Evolutionary conservation across 176 grass and related monocot genomes (phyloP).

Genomic region (Paspalum notatum): DNA sequence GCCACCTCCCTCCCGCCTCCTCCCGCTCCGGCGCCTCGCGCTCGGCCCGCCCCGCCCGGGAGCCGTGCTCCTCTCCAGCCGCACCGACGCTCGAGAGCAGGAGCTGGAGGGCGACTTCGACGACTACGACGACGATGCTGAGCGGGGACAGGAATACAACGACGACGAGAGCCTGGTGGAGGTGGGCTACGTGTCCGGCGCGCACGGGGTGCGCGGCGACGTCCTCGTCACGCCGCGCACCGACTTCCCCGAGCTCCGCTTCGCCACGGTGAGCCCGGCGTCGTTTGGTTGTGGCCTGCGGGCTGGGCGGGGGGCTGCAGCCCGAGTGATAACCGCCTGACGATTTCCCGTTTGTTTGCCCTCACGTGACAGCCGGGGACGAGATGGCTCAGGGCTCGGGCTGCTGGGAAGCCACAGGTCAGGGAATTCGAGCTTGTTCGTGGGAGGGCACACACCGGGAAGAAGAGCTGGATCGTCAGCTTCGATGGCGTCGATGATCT

Average conservation of each 20-base stretch:
- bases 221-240: conserved; percentile 76
- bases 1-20: not conserved
- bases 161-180: conserved; percentile 50
- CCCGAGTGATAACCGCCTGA: too few relatives aligned
- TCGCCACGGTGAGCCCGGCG: conserved; percentile 55
- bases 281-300: not conserved
- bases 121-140: not conserved
- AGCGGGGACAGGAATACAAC: not conserved
- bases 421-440: conserved; percentile 63
- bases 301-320: too few relatives aligned
- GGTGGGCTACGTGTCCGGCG: conserved; percentile 70
- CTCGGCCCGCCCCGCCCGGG: conserved; percentile 35
- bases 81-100: conserved; percentile 43
- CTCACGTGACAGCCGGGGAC: conserved; percentile 62
- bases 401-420: conserved; percentile 60
- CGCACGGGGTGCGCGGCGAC: conserved; percentile 84
- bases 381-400: conserved; percentile 75
- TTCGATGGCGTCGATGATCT: conserved; percentile 74
- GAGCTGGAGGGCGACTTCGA: not conserved
- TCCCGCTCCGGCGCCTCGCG: conserved; percentile 14
- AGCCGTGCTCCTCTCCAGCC: conserved; percentile 50
- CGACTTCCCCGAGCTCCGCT: conserved; percentile 86
- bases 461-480: conserved; percentile 86
- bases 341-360: conserved; percentile 1
- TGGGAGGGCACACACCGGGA: conserved; percentile 69